Evolutionary conservation across 192 early-diverging fungal species (phyloP).

Genomic region (Gryganskiella cystojenkinii): DNA sequence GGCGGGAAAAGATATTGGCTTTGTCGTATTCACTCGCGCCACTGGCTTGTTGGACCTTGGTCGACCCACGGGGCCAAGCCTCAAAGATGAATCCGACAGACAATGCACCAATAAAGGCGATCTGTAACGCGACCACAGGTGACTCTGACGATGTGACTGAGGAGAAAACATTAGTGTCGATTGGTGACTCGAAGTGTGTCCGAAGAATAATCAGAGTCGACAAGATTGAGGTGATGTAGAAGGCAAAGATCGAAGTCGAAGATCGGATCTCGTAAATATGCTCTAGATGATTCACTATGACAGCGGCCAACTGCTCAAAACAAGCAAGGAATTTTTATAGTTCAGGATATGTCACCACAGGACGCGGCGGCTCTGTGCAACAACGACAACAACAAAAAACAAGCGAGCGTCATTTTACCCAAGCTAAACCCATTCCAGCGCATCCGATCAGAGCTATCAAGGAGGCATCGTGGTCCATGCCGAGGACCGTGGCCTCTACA

Average conservation of each 20-base stretch:
- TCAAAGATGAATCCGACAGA: conserved; percentile 5
- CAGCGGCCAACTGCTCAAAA: background rate
- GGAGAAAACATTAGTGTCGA: background rate
- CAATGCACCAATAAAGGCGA: background rate
- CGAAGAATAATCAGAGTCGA: background rate
- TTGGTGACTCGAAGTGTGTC: background rate
- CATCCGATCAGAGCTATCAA: background rate
- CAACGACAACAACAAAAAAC: background rate
- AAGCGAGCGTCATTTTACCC: conserved; percentile 9
- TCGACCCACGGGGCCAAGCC: conserved; percentile 16
- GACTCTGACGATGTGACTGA: background rate
- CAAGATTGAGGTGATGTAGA: conserved; percentile 12
- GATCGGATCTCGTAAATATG: conserved; percentile 21
- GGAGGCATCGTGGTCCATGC: background rate
- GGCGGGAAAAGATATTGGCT: conserved; percentile 13
- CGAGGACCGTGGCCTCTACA: background rate
- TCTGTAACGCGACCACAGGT: background rate
- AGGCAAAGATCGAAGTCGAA: conserved; percentile 9
- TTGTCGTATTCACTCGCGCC: conserved; percentile 11
- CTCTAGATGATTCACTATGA: conserved; percentile 13
- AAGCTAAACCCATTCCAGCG: conserved; percentile 14
- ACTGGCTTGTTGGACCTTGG: conserved; percentile 4
- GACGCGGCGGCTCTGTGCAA: background rate
- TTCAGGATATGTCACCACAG: background rate
- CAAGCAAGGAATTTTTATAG: background rate